Evolutionary conservation across 768 basidiomycete species (phyloP).

Genomic region (Suillus plorans): DNA sequence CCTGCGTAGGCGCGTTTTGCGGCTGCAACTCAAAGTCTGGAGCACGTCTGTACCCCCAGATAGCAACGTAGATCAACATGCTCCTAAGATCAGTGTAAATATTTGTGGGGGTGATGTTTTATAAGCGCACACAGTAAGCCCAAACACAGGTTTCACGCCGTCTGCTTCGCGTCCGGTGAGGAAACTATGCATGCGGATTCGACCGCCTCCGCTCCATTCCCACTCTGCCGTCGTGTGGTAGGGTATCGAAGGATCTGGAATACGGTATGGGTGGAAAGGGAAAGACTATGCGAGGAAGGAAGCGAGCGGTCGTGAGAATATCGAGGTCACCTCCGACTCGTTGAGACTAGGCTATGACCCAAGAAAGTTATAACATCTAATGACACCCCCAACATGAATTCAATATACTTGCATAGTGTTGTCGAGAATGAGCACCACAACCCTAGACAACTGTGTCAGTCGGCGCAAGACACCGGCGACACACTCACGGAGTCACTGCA

Average conservation of each 20-base stretch:
- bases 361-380: too few relatives aligned
- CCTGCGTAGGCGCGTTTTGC: constrained; percentile 39
- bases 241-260: constrained; percentile 48
- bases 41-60: constrained; percentile 44
- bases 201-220: constrained; percentile 38
- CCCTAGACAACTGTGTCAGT: constrained; percentile 41
- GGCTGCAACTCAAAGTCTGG: constrained; percentile 49
- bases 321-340: constrained; percentile 68
- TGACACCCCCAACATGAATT: constrained; percentile 13
- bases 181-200: constrained; percentile 68
- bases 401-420: constrained; percentile 59
- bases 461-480: background rate
- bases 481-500: constrained; percentile 74
- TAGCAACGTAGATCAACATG: constrained; percentile 51
- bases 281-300: constrained; percentile 67
- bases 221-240: constrained; percentile 70
- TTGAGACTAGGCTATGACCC: constrained; percentile 72
- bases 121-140: constrained; percentile 71
- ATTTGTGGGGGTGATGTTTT: background rate
- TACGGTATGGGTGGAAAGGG: constrained; percentile 50
- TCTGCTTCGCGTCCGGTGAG: constrained; percentile 83
- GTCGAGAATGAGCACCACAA: constrained; percentile 84
- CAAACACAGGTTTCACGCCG: constrained; percentile 87
- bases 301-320: constrained; percentile 83
- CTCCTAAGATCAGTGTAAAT: constrained; percentile 31